Evolutionary conservation across 805 yeast species (phyloP), one percentile per base, ranked within the genome.

Genomic region (Helenozyma rhizophorensis): DNA sequence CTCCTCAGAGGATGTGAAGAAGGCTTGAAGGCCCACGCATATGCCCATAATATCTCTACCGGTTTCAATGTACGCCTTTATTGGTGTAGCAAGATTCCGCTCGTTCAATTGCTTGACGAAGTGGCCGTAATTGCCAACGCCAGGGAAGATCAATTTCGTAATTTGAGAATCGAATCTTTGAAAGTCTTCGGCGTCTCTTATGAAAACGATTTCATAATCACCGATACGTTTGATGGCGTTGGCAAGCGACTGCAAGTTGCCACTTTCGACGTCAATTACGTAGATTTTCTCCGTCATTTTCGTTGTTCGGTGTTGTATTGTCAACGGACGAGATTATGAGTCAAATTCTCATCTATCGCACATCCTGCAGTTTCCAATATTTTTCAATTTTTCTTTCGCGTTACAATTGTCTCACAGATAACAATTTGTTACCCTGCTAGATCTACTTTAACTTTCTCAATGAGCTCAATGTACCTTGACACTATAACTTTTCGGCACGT

Each of bases 41-140:
- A 93, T 86, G 5, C 98, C 99, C 96, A 93, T 86, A 18, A 93
- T 62, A 11, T 94, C 86, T 48, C 78, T 78, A 1, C 96, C 96
- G n/a, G 83, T 65, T 6, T 66, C 60, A 23, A 89, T 78, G 50
- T 86, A 88, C 27, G 71, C 58, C 32, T 60, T 63, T 16, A 94
- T 62, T 0, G 94, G 95, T 23, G 65, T 72, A 10, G 70, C 76
- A 39, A 90, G 77, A 0, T 79, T 75, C 37, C 83, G 71, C 4
- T 65, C 65, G 28, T 67, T 68, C 28, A 93, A 58, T 47, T 83
- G 78, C 32, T 75, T 76, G 40, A 89, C 88, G 55, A 90, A 89
- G 56, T 93, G 97, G 27, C 96, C 98, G 58, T 77, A 94, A 55
- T 88, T 90, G 9, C 99, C 99, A 12, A 93, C 99, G 17, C 99